phyloP scores from a whole-genome alignment of 345 rosid species.

The Dipteronia dyeriana region DNA sequence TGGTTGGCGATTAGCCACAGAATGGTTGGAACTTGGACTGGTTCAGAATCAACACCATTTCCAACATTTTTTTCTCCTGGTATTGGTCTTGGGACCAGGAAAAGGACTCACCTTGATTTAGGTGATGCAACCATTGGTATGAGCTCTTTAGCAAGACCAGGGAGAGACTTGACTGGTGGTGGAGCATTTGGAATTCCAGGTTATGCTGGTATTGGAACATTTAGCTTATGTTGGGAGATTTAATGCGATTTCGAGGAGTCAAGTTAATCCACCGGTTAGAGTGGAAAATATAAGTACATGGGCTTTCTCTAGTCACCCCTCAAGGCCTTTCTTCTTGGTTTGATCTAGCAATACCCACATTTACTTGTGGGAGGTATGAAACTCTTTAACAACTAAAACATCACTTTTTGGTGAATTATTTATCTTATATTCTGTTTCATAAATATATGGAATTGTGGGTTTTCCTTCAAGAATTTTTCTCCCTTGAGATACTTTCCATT shows the following conservation, averaged over 20 bases:
- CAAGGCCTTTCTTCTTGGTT: slow-evolving; percentile 86
- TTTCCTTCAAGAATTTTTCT: background rate
- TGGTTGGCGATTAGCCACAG: slow-evolving; percentile 63
- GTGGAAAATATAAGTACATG: slow-evolving; percentile 66
- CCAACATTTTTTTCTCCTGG: slow-evolving; percentile 74
- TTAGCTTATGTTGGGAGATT: slow-evolving; percentile 80
- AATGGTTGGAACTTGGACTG: slow-evolving; percentile 68
- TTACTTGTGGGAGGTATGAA: slow-evolving; percentile 89
- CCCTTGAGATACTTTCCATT: too few relatives aligned
- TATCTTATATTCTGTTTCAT: background rate
- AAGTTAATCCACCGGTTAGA: slow-evolving; percentile 68
- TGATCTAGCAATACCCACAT: slow-evolving; percentile 90
- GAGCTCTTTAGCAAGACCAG: slow-evolving; percentile 51
- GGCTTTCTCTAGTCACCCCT: slow-evolving; percentile 88
- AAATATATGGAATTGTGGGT: background rate
- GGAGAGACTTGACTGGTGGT: slow-evolving; percentile 50
- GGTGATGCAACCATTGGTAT: slow-evolving; percentile 70
- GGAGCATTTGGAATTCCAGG: slow-evolving; percentile 64
- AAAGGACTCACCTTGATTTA: slow-evolving; percentile 73
- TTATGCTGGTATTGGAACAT: slow-evolving; percentile 63
- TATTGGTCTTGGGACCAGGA: slow-evolving; percentile 69
- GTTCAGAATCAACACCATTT: slow-evolving; percentile 70
- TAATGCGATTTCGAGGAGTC: slow-evolving; percentile 70
- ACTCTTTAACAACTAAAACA: slow-evolving; percentile 14
- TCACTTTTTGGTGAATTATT: background rate